These are phyloP conservation scores for Craterostigma plantagineum DNA, from an alignment of 257 asterid genomes.

Conservation along the genomic window DNA sequence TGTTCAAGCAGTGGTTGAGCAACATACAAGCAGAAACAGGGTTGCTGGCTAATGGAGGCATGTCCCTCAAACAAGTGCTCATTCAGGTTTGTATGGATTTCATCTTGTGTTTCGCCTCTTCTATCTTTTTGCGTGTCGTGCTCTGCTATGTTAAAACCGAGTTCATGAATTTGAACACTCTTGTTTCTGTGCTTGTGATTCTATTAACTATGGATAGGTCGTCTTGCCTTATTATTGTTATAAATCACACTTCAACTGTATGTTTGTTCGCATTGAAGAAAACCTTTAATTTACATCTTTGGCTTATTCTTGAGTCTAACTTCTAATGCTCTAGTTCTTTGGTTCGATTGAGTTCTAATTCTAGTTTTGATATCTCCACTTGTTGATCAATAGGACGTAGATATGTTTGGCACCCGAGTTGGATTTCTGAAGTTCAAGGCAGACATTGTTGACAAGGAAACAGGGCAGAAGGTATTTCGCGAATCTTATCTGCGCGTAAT, in stretches of 20 bases:
- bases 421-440: slow-evolving; percentile 92
- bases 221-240: no score
- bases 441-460: slow-evolving; percentile 54
- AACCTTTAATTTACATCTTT: not conserved
- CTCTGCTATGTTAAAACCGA: not conserved
- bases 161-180: no score
- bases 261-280: no score
- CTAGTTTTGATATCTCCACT: no score
- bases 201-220: no score
- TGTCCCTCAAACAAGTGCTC: slow-evolving; percentile 44
- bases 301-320: not conserved
- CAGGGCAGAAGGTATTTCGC: slow-evolving; percentile 47
- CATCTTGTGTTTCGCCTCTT: not conserved
- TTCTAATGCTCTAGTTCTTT: not conserved
- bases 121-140: slow-evolving; percentile 1
- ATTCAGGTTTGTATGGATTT: slow-evolving; percentile 60
- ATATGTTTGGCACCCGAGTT: slow-evolving; percentile 88
- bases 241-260: no score
- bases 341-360: no score
- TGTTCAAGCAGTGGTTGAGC: slow-evolving; percentile 76
- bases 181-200: no score
- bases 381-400: slow-evolving; percentile 47
- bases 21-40: slow-evolving; percentile 60
- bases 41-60: slow-evolving; percentile 44
- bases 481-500: slow-evolving; percentile 3